phyloP scores from a whole-genome alignment of 1,284 basidiomycete species.

The Ganoderma multipileum region DNA sequence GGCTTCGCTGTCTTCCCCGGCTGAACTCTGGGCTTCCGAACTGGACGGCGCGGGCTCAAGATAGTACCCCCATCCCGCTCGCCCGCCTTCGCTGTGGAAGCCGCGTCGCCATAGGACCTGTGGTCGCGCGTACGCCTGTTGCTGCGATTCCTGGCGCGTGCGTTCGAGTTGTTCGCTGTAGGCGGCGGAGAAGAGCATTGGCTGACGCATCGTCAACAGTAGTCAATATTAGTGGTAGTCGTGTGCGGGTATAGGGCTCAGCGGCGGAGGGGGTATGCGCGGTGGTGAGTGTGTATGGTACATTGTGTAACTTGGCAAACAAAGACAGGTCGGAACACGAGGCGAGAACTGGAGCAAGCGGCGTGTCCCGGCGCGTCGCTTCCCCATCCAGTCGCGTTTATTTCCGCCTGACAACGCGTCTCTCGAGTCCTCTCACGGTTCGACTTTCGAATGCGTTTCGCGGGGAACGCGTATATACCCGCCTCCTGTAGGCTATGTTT shows the following conservation, averaged over 20 bases:
- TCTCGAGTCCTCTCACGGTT: not conserved
- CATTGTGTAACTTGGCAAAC: conserved; percentile 26
- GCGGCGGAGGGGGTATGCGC: conserved; percentile 21
- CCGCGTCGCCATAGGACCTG: conserved; percentile 28
- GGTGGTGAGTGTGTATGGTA: conserved; percentile 28
- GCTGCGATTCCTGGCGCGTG: conserved; percentile 23
- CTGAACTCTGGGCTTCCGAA: conserved; percentile 11
- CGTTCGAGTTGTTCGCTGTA: conserved; percentile 26
- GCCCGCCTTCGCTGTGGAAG: conserved; percentile 24
- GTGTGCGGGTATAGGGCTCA: conserved; percentile 9
- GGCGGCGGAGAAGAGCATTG: conserved; percentile 31
- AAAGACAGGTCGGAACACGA: conserved; percentile 28
- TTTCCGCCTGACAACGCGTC: not conserved
- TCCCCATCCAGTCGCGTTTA: not conserved
- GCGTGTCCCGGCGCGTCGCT: conserved; percentile 20
- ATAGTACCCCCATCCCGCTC: conserved; percentile 28
- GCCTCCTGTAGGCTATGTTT: not conserved
- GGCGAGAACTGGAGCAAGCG: conserved; percentile 23
- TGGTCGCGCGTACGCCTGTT: conserved; percentile 16
- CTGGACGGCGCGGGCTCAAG: conserved; percentile 23
- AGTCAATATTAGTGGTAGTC: conserved; percentile 12
- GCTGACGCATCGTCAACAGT: conserved; percentile 16
- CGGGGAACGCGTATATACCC: not conserved
- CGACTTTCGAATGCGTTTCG: not conserved
- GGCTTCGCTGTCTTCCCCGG: conserved; percentile 9